phyloP scores from a whole-genome alignment of 257 asterid species.

The Solanum pennellii region DNA sequence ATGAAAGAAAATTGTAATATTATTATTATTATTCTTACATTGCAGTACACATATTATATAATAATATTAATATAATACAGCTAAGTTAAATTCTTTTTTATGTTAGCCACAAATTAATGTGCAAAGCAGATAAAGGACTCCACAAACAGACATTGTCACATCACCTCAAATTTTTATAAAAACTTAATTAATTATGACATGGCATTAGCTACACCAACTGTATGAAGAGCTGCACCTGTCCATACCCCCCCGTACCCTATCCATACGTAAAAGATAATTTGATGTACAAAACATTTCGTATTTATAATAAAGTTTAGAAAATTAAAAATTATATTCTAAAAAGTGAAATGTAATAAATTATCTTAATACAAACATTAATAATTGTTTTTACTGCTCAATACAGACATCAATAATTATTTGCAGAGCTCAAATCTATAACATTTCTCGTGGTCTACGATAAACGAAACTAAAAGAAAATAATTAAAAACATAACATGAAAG shows the following conservation, averaged over 20 bases:
- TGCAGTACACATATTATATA: background rate
- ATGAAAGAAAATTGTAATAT: background rate
- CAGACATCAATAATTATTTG: background rate
- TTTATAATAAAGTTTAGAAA: fast-evolving
- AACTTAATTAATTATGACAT: background rate
- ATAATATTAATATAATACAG: background rate
- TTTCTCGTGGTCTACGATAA: background rate
- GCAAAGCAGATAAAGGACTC: background rate
- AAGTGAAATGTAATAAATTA: fast-evolving
- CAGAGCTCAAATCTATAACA: background rate
- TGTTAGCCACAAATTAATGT: background rate
- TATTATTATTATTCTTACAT: background rate
- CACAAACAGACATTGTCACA: background rate
- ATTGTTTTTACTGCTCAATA: fast-evolving
- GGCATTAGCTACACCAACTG: background rate
- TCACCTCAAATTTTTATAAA: background rate
- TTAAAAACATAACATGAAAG: background rate
- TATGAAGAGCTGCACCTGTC: background rate
- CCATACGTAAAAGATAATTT: fast-evolving
- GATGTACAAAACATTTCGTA: fast-evolving
- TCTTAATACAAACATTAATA: background rate
- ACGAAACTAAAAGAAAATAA: background rate
- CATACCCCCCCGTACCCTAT: too few relatives aligned
- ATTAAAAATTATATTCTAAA: fast-evolving
- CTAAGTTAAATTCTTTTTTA: background rate